Evolutionary conservation across 129 eudicot genomes (phyloP), one percentile per base, ranked within the genome.

Genomic region (Silybum marianum): DNA sequence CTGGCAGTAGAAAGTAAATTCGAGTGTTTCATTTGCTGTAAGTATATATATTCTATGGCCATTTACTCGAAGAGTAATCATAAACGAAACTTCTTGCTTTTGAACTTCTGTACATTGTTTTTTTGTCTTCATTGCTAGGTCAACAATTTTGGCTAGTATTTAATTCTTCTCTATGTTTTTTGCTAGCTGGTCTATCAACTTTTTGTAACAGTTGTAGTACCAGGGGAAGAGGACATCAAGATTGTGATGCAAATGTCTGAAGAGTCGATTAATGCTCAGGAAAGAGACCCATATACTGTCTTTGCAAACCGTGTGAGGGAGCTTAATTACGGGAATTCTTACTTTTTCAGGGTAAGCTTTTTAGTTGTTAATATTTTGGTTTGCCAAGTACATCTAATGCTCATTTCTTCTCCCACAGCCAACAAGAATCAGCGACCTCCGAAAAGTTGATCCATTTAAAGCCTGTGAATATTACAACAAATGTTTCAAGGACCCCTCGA

Each of bases 241-340:
- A 91, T 89, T 72, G 96, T 95, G 85, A 92, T 92, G 96, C 94
- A 95, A 89, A 95, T 95, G 96, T 90, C 96, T 75, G 96, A 95
- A 88, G 98, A 95, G 82, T 83, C 94, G 13, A 86, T 95, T 28
- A 94, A 85, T 83, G 98, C 98, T 84, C 96, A 95, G 63, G 97
- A 95, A 80, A 92, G 98, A 89, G 98, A 95, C 86, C 98, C 98
- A 18, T 90, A 88, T 69, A 95, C 97, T 84, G 97, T 90, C 74
- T 95, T 95, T 86, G 70, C 97, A 25, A 90, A 95, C 78, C 97
- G 97, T 69, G 97, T 92, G 85, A 89, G 94, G 84, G 96, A 89
- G 86, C 88, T 95, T 81, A 95, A 92, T 85, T 95, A 95, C 36
- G 98, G 98, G 62, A 89, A 90, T 63, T 88, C 98, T 46, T 92